Percentiles rank a stretch among this genome's conserved stretches.
phyloP scores from a whole-genome alignment of 208 protist species.

The Tetramitus jugosus region DNA sequence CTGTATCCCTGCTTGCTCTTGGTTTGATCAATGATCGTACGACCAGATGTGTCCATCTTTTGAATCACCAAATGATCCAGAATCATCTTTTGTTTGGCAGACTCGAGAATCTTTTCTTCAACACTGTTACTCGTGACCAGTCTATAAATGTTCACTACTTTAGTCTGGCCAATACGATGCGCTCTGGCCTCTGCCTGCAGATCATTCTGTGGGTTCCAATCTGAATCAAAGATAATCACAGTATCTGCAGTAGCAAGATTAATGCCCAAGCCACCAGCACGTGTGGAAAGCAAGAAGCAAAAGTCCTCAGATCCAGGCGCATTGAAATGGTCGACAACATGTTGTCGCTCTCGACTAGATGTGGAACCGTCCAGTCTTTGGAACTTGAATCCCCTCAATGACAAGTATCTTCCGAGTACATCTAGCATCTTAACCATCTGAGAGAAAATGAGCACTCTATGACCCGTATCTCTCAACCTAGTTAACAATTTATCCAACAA shows the following conservation, averaged over 20 bases:
- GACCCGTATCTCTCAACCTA: slow-evolving; percentile 59
- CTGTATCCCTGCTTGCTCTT: not conserved
- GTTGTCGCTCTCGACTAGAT: slow-evolving; percentile 42
- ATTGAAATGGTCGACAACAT: slow-evolving; percentile 64
- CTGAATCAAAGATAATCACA: slow-evolving; percentile 95
- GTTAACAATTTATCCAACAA: slow-evolving; percentile 78
- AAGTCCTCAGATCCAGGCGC: slow-evolving; percentile 52
- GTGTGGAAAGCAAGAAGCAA: slow-evolving; percentile 89
- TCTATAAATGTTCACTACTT: slow-evolving; percentile 89
- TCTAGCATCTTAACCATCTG: slow-evolving; percentile 86
- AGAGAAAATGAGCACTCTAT: slow-evolving; percentile 87
- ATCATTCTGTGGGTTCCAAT: slow-evolving; percentile 97
- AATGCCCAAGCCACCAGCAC: slow-evolving; percentile 92
- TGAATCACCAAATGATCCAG: slow-evolving; percentile 70
- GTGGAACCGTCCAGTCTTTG: slow-evolving; percentile 76
- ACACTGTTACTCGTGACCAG: slow-evolving; percentile 65
- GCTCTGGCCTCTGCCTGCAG: slow-evolving; percentile 83
- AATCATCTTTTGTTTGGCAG: slow-evolving; percentile 19
- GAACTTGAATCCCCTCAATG: slow-evolving; percentile 15
- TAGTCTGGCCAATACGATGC: slow-evolving; percentile 94
- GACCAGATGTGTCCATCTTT: slow-evolving; percentile 45
- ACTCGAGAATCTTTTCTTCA: slow-evolving; percentile 76
- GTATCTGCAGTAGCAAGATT: slow-evolving; percentile 96
- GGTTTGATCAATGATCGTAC: not conserved
- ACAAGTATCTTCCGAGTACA: slow-evolving; percentile 78